Evolutionary conservation across 2,329 filamentous ascomycete genomes (phyloP).

Genomic region (Pseudocercospora musae): DNA sequence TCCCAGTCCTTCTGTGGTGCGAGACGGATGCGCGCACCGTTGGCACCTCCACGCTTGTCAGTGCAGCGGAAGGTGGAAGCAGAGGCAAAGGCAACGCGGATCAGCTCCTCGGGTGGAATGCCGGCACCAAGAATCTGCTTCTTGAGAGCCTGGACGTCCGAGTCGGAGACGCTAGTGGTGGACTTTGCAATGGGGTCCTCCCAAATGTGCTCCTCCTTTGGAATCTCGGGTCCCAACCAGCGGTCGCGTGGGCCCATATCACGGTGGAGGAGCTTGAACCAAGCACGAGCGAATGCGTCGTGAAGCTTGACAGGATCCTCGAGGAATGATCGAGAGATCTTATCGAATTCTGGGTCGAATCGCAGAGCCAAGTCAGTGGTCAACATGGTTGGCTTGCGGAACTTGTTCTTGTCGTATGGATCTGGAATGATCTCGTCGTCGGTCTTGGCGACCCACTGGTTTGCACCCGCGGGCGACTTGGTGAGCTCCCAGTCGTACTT

Average conservation of each 20-base stretch:
- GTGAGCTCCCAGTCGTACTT: slow-evolving; percentile 73
- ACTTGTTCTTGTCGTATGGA: slow-evolving; percentile 66
- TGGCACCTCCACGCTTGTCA: slow-evolving; percentile 80
- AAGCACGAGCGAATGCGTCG: slow-evolving; percentile 68
- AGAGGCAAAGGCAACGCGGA: slow-evolving; percentile 66
- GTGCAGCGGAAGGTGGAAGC: slow-evolving; percentile 70
- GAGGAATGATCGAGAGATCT: slow-evolving; percentile 69
- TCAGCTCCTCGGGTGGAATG: slow-evolving; percentile 58
- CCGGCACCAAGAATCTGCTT: slow-evolving; percentile 63
- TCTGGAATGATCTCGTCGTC: slow-evolving; percentile 66
- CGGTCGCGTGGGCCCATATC: slow-evolving; percentile 70
- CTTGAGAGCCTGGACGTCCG: slow-evolving; percentile 65
- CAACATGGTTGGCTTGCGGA: slow-evolving; percentile 73
- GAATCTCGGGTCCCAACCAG: slow-evolving; percentile 72
- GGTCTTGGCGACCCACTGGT: slow-evolving; percentile 74
- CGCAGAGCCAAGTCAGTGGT: slow-evolving; percentile 72
- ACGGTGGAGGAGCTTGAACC: slow-evolving; percentile 82
- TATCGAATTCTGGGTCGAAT: slow-evolving; percentile 68
- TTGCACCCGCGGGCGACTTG: slow-evolving; percentile 71
- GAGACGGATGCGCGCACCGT: slow-evolving; percentile 73
- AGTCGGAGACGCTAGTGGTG: slow-evolving; percentile 56
- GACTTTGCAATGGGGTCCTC: slow-evolving; percentile 67
- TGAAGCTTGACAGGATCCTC: slow-evolving; percentile 66
- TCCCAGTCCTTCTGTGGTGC: slow-evolving; percentile 69
- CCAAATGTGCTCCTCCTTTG: slow-evolving; percentile 67